These are phyloP conservation scores for Stephanodiscus minutulus DNA, from an alignment of 108 stramenopile species.

Conservation along the genomic window DNA sequence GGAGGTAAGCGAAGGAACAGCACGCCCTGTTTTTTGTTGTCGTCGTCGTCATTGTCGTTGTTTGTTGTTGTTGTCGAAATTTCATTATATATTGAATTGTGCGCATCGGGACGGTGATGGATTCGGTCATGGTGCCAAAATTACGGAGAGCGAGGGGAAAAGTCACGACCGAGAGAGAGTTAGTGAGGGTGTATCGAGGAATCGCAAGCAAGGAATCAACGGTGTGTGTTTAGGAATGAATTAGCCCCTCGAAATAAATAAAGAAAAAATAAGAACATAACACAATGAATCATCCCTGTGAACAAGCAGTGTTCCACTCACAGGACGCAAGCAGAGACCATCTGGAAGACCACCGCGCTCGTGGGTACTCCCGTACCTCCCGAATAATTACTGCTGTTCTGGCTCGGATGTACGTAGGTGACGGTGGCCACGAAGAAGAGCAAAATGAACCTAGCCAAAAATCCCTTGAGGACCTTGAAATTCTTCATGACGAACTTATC, in stretches of 20 bases:
- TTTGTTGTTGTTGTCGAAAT: no score
- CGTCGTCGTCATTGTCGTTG: no score
- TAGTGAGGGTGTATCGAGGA: no score
- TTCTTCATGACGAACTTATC: conserved; percentile 54
- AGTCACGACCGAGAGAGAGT: no score
- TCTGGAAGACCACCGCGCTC: conserved; percentile 77
- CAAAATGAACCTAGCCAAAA: conserved; percentile 58
- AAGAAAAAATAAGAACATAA: background rate
- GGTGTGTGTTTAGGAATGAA: no score
- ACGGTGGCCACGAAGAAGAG: conserved; percentile 70
- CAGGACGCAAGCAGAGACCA: conserved; percentile 75
- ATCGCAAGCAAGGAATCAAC: no score
- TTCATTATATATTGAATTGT: no score
- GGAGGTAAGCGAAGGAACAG: conserved; percentile 70
- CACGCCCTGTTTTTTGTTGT: conserved; percentile 42
- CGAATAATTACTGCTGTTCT: conserved; percentile 10
- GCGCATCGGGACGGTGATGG: no score
- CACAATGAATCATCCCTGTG: no score
- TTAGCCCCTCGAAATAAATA: background rate
- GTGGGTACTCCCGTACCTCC: conserved; percentile 49
- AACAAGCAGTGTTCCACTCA: no score
- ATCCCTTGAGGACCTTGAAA: conserved; percentile 74
- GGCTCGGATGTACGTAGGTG: conserved; percentile 59
- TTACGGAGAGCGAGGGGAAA: no score
- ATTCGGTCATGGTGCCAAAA: no score